A percentile compares a stretch with the other conserved stretches of the same genome.
phyloP scores from a whole-genome alignment of 139 green algal genomes.

The Chara braunii region DNA sequence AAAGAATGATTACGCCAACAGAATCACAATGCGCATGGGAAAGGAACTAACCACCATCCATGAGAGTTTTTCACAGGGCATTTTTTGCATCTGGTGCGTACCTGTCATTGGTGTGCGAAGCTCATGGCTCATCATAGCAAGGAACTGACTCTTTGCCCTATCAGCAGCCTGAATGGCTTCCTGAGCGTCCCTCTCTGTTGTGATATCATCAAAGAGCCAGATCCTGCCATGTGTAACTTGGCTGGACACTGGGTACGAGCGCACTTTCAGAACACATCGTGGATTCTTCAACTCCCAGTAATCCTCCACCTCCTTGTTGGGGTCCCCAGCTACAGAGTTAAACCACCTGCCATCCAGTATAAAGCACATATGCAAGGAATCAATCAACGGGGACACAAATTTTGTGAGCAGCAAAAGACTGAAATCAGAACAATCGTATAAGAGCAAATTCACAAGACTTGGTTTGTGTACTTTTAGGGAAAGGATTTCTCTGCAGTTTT shows the following conservation, averaged over 20 bases:
- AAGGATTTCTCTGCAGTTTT: too few relatives aligned
- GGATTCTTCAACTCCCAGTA: constrained; percentile 17
- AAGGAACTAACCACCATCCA: too few relatives aligned
- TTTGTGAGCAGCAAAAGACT: too few relatives aligned
- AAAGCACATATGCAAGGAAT: too few relatives aligned
- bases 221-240: constrained; percentile 17
- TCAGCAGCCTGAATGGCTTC: constrained; percentile 44
- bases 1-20: too few relatives aligned
- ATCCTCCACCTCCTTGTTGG: constrained; percentile 16
- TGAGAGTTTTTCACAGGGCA: too few relatives aligned
- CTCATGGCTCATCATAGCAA: constrained; percentile 69
- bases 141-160: constrained; percentile 55
- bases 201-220: constrained; percentile 38
- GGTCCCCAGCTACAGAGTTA: background rate
- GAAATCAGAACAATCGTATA: too few relatives aligned
- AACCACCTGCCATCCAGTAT: constrained; percentile 24
- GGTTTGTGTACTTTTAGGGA: too few relatives aligned
- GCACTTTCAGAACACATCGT: constrained; percentile 21
- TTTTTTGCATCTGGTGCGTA: too few relatives aligned
- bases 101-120: constrained; percentile 58
- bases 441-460: too few relatives aligned
- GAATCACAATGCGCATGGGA: too few relatives aligned
- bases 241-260: constrained; percentile 26
- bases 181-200: constrained; percentile 19
- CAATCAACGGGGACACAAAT: too few relatives aligned